phyloP scores from a whole-genome alignment of 768 basidiomycete genomes.

The Boletus rex-veris region DNA sequence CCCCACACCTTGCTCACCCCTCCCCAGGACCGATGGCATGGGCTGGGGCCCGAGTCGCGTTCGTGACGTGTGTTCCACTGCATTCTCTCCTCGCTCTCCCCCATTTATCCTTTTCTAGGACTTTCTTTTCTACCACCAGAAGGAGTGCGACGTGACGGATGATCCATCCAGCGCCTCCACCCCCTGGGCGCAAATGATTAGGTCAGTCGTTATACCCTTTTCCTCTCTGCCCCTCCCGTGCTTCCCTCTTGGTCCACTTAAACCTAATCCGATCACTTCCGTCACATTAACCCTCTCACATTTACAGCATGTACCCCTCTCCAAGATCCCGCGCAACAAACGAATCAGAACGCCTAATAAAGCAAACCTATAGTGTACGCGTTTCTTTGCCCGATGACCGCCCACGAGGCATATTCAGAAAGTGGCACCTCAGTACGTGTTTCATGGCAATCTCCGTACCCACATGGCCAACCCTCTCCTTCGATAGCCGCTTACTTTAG shows the following conservation, averaged over 20 bases:
- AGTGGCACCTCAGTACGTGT: slow-evolving; percentile 52
- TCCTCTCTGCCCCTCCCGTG: slow-evolving; percentile 1
- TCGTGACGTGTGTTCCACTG: slow-evolving; percentile 36
- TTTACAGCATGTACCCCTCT: slow-evolving; percentile 36
- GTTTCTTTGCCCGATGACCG: slow-evolving; percentile 45
- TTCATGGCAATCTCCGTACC: slow-evolving; percentile 31
- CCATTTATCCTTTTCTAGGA: slow-evolving; percentile 34
- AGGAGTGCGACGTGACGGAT: slow-evolving; percentile 40
- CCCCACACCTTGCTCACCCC: background rate
- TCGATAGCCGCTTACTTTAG: slow-evolving; percentile 78
- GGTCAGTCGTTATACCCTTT: slow-evolving; percentile 38
- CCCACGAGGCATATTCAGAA: slow-evolving; percentile 40
- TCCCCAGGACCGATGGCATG: slow-evolving; percentile 58
- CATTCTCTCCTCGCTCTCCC: background rate
- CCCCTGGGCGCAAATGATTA: slow-evolving; percentile 74
- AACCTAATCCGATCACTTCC: slow-evolving; percentile 32
- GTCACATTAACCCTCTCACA: slow-evolving; percentile 15
- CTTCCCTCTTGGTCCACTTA: slow-evolving; percentile 23
- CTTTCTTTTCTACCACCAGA: slow-evolving; percentile 56
- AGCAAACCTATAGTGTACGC: slow-evolving; percentile 53
- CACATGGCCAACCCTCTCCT: slow-evolving; percentile 6
- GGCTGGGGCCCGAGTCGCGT: slow-evolving; percentile 83
- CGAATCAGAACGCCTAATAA: slow-evolving; percentile 45
- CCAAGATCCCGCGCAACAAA: slow-evolving; percentile 39
- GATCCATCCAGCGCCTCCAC: slow-evolving; percentile 49